Evolutionary conservation across 257 asterid species (phyloP), one percentile per base, ranked within the genome.

Genomic region (Prunella vulgaris): DNA sequence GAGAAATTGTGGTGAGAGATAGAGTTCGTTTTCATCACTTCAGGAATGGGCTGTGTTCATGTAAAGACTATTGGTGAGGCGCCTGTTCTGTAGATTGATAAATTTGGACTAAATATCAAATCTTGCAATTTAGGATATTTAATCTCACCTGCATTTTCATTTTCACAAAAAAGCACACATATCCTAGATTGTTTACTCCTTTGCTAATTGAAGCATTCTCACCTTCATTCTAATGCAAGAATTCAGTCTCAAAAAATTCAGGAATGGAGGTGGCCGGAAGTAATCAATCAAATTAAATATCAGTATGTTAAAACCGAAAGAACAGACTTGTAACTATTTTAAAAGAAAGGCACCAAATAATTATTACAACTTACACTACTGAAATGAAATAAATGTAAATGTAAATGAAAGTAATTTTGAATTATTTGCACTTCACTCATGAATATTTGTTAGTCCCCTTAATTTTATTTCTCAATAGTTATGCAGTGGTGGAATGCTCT

Each of bases 21-120:
- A 64, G 85, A 35, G 84, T 81, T 52, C 76, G 91, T 62, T 85
- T 85, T 66, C 88, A 83, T 73, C 82, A 80, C 76, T 85, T 83
- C 20, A 75, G 65, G 65, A 68, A 81, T 59, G 88, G 88, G 10
- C 32, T 68, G 58, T 83, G 86, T 69, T 85, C 86, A 14, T 83
- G 88, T 73, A 68, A 72, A 35, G 84, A 81, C 62, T 85, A 81
- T 62, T 83, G 84, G 88, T 82, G 66, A 74, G 53, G 2, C n/a
- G 2, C n/a, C 5, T 5, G n/a, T 44, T 1, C 2, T 42, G 51
- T 42, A 42, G 51, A 42, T 42, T 42, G 7, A 42, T 12, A 7
- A 32, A 5, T 32, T 32, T 32, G 37, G 37, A 32, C 0, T 28
- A 3, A 6, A 28, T 28, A 28, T 28, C 33, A 28, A 2, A 6